Conservation (phyloP, 176 grass and related monocot species). For the Cocos nucifera region DNA sequence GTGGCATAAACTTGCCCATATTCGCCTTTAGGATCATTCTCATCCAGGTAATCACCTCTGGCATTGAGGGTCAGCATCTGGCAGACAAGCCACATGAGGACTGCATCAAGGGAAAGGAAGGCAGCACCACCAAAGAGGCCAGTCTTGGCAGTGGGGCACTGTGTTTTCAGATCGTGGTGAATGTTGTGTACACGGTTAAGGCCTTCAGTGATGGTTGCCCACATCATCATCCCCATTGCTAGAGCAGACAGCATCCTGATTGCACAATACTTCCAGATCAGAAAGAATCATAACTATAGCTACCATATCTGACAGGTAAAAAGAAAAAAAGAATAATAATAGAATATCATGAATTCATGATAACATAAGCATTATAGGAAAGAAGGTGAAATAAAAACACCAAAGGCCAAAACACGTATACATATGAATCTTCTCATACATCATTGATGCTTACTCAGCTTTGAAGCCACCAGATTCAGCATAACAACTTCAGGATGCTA, state of each 20-base stretch:
- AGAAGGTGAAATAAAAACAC: too few species aligned
- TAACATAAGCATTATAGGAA: too few species aligned
- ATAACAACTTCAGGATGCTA: too few species aligned
- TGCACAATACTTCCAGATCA: conserved; percentile 10
- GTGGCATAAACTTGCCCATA: conserved; percentile 56
- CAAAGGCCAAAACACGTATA: too few species aligned
- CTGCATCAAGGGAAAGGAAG: conserved; percentile 53
- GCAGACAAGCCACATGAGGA: conserved; percentile 65
- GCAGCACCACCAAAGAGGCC: conserved; percentile 75
- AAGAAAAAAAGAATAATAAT: too few species aligned
- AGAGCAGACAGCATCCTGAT: conserved; percentile 54
- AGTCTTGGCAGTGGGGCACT: conserved; percentile 77
- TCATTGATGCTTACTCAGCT: too few species aligned
- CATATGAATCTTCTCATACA: too few species aligned
- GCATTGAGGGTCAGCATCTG: conserved; percentile 67
- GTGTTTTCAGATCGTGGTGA: conserved; percentile 39
- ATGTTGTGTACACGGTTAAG: conserved; percentile 35
- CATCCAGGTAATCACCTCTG: conserved; percentile 55
- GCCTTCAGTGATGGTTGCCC: conserved; percentile 48
- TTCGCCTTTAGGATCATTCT: conserved; percentile 39
- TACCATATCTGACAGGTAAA: too few species aligned
- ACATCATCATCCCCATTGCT: conserved; percentile 51
- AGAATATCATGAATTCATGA: too few species aligned
- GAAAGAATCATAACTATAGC: neutral
- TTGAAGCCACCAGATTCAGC: too few species aligned